Evolutionary conservation across 352 stramenopile species (phyloP), one percentile per base, ranked within the genome.

Genomic region (Globisporangium splendens): DNA sequence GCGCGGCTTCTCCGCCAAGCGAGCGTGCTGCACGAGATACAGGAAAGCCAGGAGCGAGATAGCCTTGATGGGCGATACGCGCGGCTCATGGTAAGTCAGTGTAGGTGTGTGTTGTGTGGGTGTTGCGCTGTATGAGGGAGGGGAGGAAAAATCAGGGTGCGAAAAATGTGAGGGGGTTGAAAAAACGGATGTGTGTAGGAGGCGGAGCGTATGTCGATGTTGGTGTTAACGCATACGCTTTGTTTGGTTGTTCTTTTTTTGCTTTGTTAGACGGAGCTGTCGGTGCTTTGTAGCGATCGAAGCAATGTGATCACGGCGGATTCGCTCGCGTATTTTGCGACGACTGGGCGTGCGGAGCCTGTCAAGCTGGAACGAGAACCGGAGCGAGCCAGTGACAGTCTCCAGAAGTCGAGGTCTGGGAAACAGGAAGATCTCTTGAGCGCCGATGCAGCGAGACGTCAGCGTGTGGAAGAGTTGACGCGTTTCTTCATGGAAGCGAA

Each of bases 401-500:
- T 61, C 18, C 64, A 67, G 18, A 89, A 85, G 12, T 17, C 47
- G 3, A 64, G 43, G 8, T 35, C 44, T 43, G 44, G 48, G 17
- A 58, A 58, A 18, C 66, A 85, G 50, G 74, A 91, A 49, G 80
- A 92, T 18, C 59, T 89, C 39, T 67, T 94, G 48, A 88, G 72
- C 56, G 83, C 84, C 6, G 86, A 95, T 55, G 79, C 84, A 3
- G 84, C 83, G 35, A 73, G 86, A 4, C 69, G 83, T 17, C 84
- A 94, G 63, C 83, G 84, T 39, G 86, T 95, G 7, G 86, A 95
- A 64, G 86, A 95, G 56, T 71, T 95, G 35, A 94, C 86, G 49
- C 71, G 86, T 1, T 95, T 95, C 65, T 95, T 95, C 55, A 93
- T 95, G 84, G 86, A 95, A 57, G 83, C 84, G 55, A 95, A 94